Evolutionary conservation across 2,329 filamentous ascomycete species (phyloP).

Genomic region (Pseudonectria foliicola): DNA sequence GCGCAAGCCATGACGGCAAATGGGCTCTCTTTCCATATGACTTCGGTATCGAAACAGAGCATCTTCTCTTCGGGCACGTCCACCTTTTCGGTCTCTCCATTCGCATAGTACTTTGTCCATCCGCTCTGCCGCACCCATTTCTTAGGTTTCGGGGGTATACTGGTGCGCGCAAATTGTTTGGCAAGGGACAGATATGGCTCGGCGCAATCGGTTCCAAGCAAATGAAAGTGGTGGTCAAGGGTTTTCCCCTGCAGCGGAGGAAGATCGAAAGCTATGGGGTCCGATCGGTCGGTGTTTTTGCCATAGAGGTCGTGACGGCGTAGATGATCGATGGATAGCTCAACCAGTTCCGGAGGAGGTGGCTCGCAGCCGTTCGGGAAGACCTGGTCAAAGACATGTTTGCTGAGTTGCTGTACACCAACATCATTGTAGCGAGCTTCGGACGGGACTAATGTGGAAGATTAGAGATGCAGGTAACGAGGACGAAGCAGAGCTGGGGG

Average conservation of each 20-base stretch:
- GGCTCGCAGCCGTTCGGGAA: slow-evolving; percentile 55
- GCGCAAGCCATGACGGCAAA: slow-evolving; percentile 98
- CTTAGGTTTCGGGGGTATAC: slow-evolving; percentile 52
- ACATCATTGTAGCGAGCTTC: slow-evolving; percentile 81
- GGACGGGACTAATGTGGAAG: slow-evolving; percentile 34
- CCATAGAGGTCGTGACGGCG: slow-evolving; percentile 78
- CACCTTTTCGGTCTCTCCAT: slow-evolving; percentile 64
- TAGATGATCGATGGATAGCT: slow-evolving; percentile 76
- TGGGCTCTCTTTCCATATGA: slow-evolving; percentile 87
- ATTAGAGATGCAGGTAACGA: slow-evolving; percentile 1
- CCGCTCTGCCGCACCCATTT: slow-evolving; percentile 76
- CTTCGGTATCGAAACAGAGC: slow-evolving; percentile 92
- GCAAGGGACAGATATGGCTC: slow-evolving; percentile 75
- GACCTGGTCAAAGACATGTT: slow-evolving; percentile 73
- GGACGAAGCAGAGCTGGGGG: neutral
- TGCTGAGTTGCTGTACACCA: slow-evolving; percentile 87
- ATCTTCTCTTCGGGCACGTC: slow-evolving; percentile 72
- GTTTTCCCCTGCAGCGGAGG: slow-evolving; percentile 71
- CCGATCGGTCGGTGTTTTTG: slow-evolving; percentile 73
- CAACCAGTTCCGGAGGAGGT: slow-evolving; percentile 64
- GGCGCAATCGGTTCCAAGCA: slow-evolving; percentile 75
- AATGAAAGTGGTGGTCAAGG: slow-evolving; percentile 91
- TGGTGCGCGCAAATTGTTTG: slow-evolving; percentile 61
- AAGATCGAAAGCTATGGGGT: slow-evolving; percentile 79
- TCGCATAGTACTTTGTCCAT: slow-evolving; percentile 85